phyloP scores from a whole-genome alignment of 2,329 filamentous ascomycete genomes.

The Canariomyces notabilis region DNA sequence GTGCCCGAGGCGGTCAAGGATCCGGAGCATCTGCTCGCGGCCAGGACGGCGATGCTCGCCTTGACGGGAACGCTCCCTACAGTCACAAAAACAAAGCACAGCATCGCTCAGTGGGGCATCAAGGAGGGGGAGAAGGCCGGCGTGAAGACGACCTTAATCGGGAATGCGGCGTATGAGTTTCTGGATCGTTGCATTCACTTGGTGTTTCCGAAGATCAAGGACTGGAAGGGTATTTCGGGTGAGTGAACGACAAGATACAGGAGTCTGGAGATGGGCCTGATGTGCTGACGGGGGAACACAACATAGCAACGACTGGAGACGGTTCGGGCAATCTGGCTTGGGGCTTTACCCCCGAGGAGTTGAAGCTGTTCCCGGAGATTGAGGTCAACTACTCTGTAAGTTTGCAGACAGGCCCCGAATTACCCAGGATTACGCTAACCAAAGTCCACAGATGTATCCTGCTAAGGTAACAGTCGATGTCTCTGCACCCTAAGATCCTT shows the following conservation, averaged over 20 bases:
- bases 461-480: conserved; percentile 37
- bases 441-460: conserved; percentile 49
- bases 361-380: conserved; percentile 86
- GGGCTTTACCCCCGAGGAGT: conserved; percentile 69
- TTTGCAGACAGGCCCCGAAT: conserved; percentile 21
- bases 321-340: conserved; percentile 81
- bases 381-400: conserved; percentile 92
- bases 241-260: conserved; percentile 13
- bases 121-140: conserved; percentile 65
- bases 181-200: conserved; percentile 84
- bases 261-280: neutral
- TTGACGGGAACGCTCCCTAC: conserved; percentile 73
- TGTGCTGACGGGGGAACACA: conserved; percentile 1
- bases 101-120: conserved; percentile 71
- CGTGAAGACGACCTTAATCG: conserved; percentile 70
- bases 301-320: conserved; percentile 67
- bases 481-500: no score
- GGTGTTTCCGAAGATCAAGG: conserved; percentile 92
- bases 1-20: conserved; percentile 67
- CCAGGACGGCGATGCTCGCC: conserved; percentile 76
- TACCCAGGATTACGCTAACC: conserved; percentile 13
- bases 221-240: conserved; percentile 69
- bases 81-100: conserved; percentile 64
- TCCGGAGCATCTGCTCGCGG: conserved; percentile 72
- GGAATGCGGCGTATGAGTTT: conserved; percentile 83